These are phyloP conservation scores for Musa beccarii DNA, from an alignment of 176 grass and related monocot genomes.

Conservation along the genomic window DNA sequence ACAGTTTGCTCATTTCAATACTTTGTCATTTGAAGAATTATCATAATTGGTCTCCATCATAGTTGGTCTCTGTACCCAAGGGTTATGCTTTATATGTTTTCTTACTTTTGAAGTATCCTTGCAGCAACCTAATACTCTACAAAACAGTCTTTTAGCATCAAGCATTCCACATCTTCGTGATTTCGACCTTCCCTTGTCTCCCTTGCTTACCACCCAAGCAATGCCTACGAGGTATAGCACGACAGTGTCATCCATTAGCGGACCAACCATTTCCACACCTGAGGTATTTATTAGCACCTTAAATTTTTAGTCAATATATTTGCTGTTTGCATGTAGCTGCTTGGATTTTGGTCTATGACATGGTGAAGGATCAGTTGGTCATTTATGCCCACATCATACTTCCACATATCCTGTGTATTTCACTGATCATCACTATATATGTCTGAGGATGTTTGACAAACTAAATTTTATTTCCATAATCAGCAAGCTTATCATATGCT, in stretches of 20 bases:
- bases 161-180: conserved; percentile 56
- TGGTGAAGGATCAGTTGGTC: not conserved
- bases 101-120: conserved; percentile 13
- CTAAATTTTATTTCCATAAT: not conserved
- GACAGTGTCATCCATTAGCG: conserved; percentile 52
- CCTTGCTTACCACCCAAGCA: conserved; percentile 52
- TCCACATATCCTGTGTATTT: not conserved
- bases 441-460: not conserved
- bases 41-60: not conserved
- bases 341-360: not conserved
- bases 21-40: not conserved
- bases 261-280: conserved; percentile 51
- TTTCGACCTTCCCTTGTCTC: conserved; percentile 57
- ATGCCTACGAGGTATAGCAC: conserved; percentile 66
- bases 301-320: not conserved
- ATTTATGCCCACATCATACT: not conserved
- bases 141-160: conserved; percentile 56
- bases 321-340: not conserved
- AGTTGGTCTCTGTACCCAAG: not conserved
- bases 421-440: not conserved
- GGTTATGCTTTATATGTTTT: not conserved
- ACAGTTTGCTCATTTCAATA: not conserved
- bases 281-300: conserved; percentile 44
- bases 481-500: not conserved
- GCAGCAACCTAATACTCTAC: conserved; percentile 86